phyloP scores from a whole-genome alignment of 2,329 filamentous ascomycete species.

The Colletotrichum neosansevieriae region DNA sequence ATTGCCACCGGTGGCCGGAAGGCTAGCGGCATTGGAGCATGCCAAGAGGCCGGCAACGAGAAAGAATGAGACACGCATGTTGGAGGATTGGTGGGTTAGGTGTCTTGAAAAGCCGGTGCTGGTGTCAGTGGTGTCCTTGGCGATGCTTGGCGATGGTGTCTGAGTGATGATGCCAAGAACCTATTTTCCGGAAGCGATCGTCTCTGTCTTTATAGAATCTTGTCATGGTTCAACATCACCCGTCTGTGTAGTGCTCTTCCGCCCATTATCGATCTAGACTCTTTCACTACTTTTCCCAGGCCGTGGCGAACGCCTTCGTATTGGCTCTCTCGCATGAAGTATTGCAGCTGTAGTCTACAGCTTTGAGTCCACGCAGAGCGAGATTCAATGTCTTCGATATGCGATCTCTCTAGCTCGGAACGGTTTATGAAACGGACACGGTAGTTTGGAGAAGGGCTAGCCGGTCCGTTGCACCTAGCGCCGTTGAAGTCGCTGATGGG shows the following conservation, averaged over 20 bases:
- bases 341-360: background rate
- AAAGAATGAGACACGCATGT: background rate
- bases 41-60: no score
- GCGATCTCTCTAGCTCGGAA: slow-evolving; percentile 3
- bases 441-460: background rate
- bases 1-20: no score
- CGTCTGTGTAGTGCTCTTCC: background rate
- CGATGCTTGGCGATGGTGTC: background rate
- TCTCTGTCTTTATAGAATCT: background rate
- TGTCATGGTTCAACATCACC: background rate
- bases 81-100: background rate
- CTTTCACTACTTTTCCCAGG: background rate
- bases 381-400: background rate
- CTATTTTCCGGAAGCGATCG: background rate
- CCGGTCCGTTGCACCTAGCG: background rate
- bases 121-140: background rate
- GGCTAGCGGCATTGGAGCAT: no score
- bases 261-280: background rate
- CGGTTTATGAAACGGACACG: slow-evolving; percentile 7
- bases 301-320: background rate
- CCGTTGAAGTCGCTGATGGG: background rate
- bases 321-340: background rate
- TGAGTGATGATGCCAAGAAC: background rate
- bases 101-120: background rate
- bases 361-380: background rate